Evolutionary conservation across 768 basidiomycete species (phyloP).

Genomic region (Holtermannia corniformis): DNA sequence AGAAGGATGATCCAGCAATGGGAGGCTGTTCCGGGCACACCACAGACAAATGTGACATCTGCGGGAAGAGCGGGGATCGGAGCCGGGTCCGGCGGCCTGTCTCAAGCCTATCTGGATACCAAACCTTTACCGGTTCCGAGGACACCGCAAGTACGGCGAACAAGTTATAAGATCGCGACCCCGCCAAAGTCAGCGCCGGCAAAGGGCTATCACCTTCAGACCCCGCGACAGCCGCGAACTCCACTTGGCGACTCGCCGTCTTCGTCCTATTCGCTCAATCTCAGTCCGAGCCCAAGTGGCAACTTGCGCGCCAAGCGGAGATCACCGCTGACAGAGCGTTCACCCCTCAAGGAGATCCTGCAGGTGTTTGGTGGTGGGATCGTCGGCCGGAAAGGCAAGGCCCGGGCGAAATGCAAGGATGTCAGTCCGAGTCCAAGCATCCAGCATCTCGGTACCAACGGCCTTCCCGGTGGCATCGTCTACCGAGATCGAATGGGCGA

Average conservation of each 20-base stretch:
- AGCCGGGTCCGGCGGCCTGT: constrained; percentile 10
- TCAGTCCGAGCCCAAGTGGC: constrained; percentile 18
- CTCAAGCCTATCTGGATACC: constrained; percentile 24
- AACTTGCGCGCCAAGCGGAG: constrained; percentile 8
- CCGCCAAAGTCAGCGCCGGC: neutral
- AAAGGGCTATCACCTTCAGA: constrained; percentile 22
- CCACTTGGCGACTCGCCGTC: constrained; percentile 12
- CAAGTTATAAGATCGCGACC: neutral
- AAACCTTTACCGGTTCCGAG: constrained; percentile 9
- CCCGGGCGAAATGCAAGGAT: constrained; percentile 20
- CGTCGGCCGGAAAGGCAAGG: constrained; percentile 20
- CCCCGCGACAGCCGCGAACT: constrained; percentile 7
- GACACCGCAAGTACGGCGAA: neutral
- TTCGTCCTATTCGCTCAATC: constrained; percentile 10
- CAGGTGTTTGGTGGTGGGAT: constrained; percentile 27
- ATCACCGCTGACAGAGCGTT: constrained; percentile 10
- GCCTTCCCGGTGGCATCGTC: constrained; percentile 32
- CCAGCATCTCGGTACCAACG: constrained; percentile 24
- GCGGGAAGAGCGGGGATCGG: neutral
- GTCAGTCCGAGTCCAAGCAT: constrained; percentile 4
- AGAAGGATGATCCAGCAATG: constrained; percentile 32
- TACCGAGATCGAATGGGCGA: constrained; percentile 34
- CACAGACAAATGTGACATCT: neutral
- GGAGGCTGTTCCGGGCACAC: constrained; percentile 15
- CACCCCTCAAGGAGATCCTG: constrained; percentile 32